Evolutionary conservation across 805 yeast species (phyloP).

Genomic region (Metschnikowia noctiluminum): DNA sequence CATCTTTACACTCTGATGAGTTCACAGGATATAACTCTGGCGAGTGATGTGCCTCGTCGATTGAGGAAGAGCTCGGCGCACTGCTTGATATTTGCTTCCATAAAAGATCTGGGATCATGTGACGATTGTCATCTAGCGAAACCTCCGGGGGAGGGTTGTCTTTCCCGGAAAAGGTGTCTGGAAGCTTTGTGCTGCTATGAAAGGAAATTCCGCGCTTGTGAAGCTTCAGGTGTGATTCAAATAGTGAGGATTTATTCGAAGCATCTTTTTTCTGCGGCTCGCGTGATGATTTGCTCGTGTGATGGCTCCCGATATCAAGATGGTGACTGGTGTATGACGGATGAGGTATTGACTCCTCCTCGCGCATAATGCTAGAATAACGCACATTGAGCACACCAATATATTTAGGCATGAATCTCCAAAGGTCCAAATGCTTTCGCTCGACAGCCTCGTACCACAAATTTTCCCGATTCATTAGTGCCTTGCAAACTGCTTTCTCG

Average conservation of each 20-base stretch:
- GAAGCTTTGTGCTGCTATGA: slow-evolving; percentile 6
- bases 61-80: slow-evolving; percentile 18
- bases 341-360: slow-evolving; percentile 19
- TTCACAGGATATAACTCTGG: slow-evolving; percentile 5
- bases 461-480: slow-evolving; percentile 85
- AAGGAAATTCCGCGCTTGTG: slow-evolving; percentile 4
- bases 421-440: slow-evolving; percentile 65
- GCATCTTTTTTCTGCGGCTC: background rate
- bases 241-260: background rate
- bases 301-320: background rate
- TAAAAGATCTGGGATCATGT: slow-evolving; percentile 81
- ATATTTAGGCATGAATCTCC: slow-evolving; percentile 87
- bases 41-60: slow-evolving; percentile 5
- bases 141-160: slow-evolving; percentile 65
- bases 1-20: slow-evolving; percentile 11
- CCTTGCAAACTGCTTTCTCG: slow-evolving; percentile 89
- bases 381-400: slow-evolving; percentile 93
- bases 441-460: slow-evolving; percentile 90
- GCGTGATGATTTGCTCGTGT: background rate
- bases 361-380: slow-evolving; percentile 51
- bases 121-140: slow-evolving; percentile 86
- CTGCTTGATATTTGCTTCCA: slow-evolving; percentile 56
- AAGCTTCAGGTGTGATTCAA: background rate
- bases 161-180: slow-evolving; percentile 1
- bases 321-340: slow-evolving; percentile 9